Base-by-base conservation (phyloP, 768 basidiomycete species). In the Termitomyces sp. region DNA sequence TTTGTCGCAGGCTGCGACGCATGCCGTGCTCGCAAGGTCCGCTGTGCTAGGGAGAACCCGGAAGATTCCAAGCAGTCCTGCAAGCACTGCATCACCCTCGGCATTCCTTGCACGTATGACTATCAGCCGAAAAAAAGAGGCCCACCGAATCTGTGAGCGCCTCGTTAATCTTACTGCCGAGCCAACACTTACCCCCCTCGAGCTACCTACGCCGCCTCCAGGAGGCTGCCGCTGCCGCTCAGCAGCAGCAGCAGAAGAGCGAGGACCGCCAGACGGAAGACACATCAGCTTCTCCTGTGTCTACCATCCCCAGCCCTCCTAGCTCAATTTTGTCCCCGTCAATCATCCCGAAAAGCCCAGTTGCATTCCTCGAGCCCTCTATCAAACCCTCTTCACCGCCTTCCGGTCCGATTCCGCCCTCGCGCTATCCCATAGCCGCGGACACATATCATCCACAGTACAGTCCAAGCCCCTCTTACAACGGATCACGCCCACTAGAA, bases 91-190 rank as follows among this genome's bases (percentile, higher is more conserved):
- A 77, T 88, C 63, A 80, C 87, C 0, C 83, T 94, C 51, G 87
- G 85, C 20, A 88, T 94, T 50, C 81, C 85, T 5, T 94, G 94
- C 70, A 93, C 90, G 1, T 96, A 94, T 64, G 89, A 92, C 67
- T 95, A 95, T 69, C 89, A 91, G 68, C 94, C 94, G 20, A 94
- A 94, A 78, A 95, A 95, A 72, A 78, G 94, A 56, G 94, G 94
- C 0, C 94, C 94, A 3, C 94, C 93, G 2, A 95, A 95, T 71
- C 77, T 94, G 90, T 95, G 71, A 71, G 85, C 66, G 49, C 51
- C 55, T n/a, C 44, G 46, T 57, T 52, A 14, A 38, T 52, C 22
- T 46, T 55, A 30, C 30, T 48, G 41, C 10, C 8, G 44, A 35
- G 35, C n/a, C 56, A 5, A n/a, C 3, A 52, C 61, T 58, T 65